A percentile compares a stretch with the other conserved stretches of the same genome.
phyloP scores from a whole-genome alignment of 495 filamentous ascomycete genomes.

The Aspergillus conjunctus region DNA sequence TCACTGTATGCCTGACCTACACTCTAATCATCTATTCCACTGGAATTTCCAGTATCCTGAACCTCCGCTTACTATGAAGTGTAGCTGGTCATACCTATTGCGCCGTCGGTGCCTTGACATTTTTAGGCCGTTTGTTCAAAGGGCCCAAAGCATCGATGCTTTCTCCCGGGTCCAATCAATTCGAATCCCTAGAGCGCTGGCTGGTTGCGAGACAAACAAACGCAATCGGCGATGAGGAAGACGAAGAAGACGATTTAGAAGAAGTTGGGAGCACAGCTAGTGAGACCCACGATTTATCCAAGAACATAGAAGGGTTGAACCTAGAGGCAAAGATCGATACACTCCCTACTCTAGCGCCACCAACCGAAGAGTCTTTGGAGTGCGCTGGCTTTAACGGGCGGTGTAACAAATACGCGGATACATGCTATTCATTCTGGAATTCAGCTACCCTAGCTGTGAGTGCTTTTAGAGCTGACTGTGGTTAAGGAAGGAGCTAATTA shows the following conservation, averaged over 20 bases:
- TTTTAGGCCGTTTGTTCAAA: slow-evolving; percentile 56
- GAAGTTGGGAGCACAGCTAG: slow-evolving; percentile 46
- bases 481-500: neutral
- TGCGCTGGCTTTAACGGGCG: slow-evolving; percentile 83
- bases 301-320: slow-evolving; percentile 20
- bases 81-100: slow-evolving; percentile 88
- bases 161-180: slow-evolving; percentile 35
- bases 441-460: slow-evolving; percentile 66
- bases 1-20: slow-evolving; percentile 64
- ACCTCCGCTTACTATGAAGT: neutral
- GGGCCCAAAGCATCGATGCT: slow-evolving; percentile 30
- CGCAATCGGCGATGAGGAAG: slow-evolving; percentile 50
- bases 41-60: neutral
- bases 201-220: slow-evolving; percentile 71
- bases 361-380: slow-evolving; percentile 39
- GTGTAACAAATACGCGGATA: slow-evolving; percentile 85
- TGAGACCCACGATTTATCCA: slow-evolving; percentile 12
- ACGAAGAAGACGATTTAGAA: slow-evolving; percentile 55
- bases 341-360: slow-evolving; percentile 39
- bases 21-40: neutral
- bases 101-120: slow-evolving; percentile 71
- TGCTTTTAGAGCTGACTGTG: neutral
- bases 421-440: slow-evolving; percentile 95
- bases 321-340: slow-evolving; percentile 33
- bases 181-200: slow-evolving; percentile 59